These are phyloP conservation scores for Suhomyces bolitotheri DNA, from an alignment of 1,139 yeast species.

Conservation along the genomic window DNA sequence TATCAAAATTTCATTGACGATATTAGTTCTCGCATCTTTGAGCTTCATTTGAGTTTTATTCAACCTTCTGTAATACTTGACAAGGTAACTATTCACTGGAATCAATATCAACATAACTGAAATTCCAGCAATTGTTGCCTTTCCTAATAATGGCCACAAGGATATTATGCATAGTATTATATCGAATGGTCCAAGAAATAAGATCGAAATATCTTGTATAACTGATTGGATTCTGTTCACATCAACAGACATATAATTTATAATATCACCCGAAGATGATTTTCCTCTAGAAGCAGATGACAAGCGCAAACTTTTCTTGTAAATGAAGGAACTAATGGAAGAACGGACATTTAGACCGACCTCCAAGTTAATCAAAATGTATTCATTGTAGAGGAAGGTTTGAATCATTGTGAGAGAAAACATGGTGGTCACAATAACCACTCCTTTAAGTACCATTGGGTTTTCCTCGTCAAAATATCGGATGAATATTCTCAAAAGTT, in stretches of 20 bases:
- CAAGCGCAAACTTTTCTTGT: conserved; percentile 49
- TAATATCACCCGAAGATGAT: conserved; percentile 56
- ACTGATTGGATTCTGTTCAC: conserved; percentile 55
- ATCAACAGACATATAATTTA: conserved; percentile 61
- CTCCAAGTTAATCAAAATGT: conserved; percentile 51
- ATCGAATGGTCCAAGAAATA: conserved; percentile 62
- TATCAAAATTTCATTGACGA: conserved; percentile 60
- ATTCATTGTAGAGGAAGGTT: conserved; percentile 52
- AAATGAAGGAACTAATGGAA: conserved; percentile 50
- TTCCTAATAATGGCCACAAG: conserved; percentile 59
- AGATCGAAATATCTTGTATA: conserved; percentile 51
- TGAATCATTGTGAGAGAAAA: conserved; percentile 48
- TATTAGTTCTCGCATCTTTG: conserved; percentile 60
- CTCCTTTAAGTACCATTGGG: conserved; percentile 52
- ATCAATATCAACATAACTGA: conserved; percentile 53
- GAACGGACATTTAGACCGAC: conserved; percentile 55
- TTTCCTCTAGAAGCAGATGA: conserved; percentile 48
- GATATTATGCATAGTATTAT: conserved; percentile 55
- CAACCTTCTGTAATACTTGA: conserved; percentile 47
- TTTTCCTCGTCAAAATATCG: conserved; percentile 41
- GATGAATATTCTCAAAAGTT: conserved; percentile 51
- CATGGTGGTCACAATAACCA: conserved; percentile 51
- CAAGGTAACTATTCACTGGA: conserved; percentile 56
- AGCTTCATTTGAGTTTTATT: conserved; percentile 65
- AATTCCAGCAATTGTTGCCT: conserved; percentile 63